Evolutionary conservation across 139 green algal species (phyloP), one percentile per base, ranked within the genome.

Genomic region (Mesotaenium endlicherianum): DNA sequence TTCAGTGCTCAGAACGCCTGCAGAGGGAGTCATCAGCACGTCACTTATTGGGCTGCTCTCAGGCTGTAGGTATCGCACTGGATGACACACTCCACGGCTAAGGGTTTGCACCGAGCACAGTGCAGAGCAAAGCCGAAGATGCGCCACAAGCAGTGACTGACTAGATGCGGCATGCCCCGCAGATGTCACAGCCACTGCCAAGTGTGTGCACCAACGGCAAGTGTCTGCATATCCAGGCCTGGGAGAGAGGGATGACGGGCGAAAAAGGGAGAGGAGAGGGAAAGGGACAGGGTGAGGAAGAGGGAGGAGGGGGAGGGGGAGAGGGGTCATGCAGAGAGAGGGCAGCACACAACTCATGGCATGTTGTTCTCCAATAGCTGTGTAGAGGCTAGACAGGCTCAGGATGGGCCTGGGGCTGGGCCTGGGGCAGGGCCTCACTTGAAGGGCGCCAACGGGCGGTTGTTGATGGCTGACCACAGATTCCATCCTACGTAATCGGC

Each of bases 401-500:
- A n/a, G n/a, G n/a, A n/a, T n/a, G n/a, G n/a, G n/a, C n/a, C n/a
- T n/a, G n/a, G n/a, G n/a, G n/a, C n/a, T n/a, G 26, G 53, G 20
- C 53, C 53, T 75, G 34, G 11, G 64, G 64, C 11, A 75, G 16
- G 16, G 14, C 41, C 45, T 41, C 42, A 85, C 78, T 59, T 68
- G 92, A 99, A 99, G 42, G 91, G 93, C 72, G 98, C 90, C 81
- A 98, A 87, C 1, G 94, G 90, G 1, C 93, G 90, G 14, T 82
- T 82, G 87, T 97, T 97, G 83, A 98, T 95, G 41, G 91, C 49
- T 0, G 96, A 91, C 96, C 96, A 99, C 26, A 99, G 70, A 87
- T 98, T 99, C 95, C 95, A 99, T 0, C 95, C 96, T 5, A 93
- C 94, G 80, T 98, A 99, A 86, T 99, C 96, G 0, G 96, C 94